Conservation (phyloP, 2,329 filamentous ascomycete species). For the Nemania bipapillata region DNA sequence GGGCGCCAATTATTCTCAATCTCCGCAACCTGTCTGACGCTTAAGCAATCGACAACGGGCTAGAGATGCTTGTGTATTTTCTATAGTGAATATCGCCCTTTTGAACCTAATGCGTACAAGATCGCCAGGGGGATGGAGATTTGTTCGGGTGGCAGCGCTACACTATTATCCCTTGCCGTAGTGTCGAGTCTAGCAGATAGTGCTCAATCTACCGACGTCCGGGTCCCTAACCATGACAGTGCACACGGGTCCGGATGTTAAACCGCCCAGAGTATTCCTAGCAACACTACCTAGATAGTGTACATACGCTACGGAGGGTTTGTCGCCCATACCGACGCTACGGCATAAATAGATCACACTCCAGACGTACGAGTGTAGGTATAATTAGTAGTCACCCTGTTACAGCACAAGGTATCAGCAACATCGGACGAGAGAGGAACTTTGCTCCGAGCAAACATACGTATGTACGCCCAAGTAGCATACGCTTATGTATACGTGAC, state of each 20-base stretch:
- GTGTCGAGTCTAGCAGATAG: constrained; percentile 2
- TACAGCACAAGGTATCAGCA: constrained; percentile 10
- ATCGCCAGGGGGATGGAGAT: constrained; percentile 30
- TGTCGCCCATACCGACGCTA: constrained; percentile 1
- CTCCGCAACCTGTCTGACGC: neutral
- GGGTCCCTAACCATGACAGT: constrained; percentile 17
- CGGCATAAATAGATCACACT: constrained; percentile 8
- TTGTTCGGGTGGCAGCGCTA: constrained; percentile 14
- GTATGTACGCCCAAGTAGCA: too few relatives aligned
- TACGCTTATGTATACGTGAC: neutral
- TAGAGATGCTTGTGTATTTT: constrained; percentile 6
- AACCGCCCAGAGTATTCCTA: neutral
- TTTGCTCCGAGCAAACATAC: neutral
- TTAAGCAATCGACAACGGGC: constrained; percentile 12
- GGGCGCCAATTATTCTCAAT: constrained; percentile 1
- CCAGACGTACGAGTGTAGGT: constrained; percentile 5
- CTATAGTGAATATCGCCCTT: neutral
- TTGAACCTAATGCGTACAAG: constrained; percentile 29
- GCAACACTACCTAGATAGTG: neutral
- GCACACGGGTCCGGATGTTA: constrained; percentile 23
- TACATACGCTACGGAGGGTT: constrained; percentile 4
- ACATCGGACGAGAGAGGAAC: constrained; percentile 8
- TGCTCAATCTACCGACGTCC: constrained; percentile 21
- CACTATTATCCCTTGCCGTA: constrained; percentile 20
- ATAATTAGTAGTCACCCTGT: constrained; percentile 25